Evolutionary conservation across 1,139 yeast genomes (phyloP), one percentile per base, ranked within the genome.

Genomic region (Debaryomyces nepalensis): DNA sequence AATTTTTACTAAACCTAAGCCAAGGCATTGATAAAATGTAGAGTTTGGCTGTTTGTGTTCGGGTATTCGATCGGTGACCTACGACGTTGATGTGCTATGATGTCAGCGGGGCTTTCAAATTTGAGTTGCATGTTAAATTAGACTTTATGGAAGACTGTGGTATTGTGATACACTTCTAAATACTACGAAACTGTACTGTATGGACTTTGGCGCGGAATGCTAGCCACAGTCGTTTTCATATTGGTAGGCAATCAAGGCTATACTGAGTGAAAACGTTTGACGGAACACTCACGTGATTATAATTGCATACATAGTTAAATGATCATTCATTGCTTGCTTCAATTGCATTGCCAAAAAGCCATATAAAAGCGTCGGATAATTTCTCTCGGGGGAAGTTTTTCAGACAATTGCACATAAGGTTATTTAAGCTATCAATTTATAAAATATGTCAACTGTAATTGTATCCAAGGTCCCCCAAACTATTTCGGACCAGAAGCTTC

Each of bases 401-500:
- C 9, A 21, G 9, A 9, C 9, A 21, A 4, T 14, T 14, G 7
- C 9, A 23, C 14, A 12, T 3, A 8, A 19, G n/a, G 15, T 16
- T 6, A 16, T 9, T 7, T 19, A 10, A 29, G 4, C 15, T 16
- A 16, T 8, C n/a, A 10, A 29, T 8, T n/a, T 10, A 26, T 16
- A 29, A 10, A 48, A 37, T 31, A 73, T 65, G 73, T 59, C 77
- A 12, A 56, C 77, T 6, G 66, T 84, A 37, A 70, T 77, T 41
- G 91, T 84, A 18, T 75, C 83, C 16, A 77, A 82, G 48, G 73
- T 87, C 39, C 84, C 91, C 24, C 55, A 68, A 3, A 55, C 73
- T 30, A 77, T 84, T 35, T 59, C 82, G 12, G 70, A 77, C 42
- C 73, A 73, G 37, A 82, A 85, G 55, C 64, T 87, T 32, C 65